Conservation (phyloP, 163 green algal species). For the Trebouxia gelatinosa region DNA sequence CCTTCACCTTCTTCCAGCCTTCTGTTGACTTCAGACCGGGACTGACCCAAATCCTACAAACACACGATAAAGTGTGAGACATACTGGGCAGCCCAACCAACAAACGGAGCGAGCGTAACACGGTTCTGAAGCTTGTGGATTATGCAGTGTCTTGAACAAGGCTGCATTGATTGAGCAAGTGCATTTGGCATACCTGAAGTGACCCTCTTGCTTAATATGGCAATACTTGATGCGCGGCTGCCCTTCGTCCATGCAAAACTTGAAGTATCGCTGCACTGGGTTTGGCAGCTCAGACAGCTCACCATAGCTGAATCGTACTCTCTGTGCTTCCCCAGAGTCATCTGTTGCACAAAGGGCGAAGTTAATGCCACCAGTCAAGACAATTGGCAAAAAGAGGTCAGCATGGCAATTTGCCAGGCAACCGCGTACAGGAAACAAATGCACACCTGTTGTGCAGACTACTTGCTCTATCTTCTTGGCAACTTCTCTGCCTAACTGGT, state of each 20-base stretch:
- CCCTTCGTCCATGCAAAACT: constrained; percentile 32
- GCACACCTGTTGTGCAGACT: constrained; percentile 12
- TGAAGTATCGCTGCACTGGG: constrained; percentile 37
- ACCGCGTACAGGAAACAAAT: too few species aligned
- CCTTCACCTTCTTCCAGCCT: constrained; percentile 34
- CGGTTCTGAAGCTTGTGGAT: too few species aligned
- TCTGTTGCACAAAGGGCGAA: not conserved
- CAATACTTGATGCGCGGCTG: constrained; percentile 28
- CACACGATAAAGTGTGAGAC: too few species aligned
- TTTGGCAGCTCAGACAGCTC: constrained; percentile 28
- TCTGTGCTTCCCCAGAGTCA: constrained; percentile 9
- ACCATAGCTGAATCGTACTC: not conserved
- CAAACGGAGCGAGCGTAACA: too few species aligned
- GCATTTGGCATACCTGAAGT: constrained; percentile 25
- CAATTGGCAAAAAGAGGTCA: not conserved
- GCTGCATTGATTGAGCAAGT: not conserved
- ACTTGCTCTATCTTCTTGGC: constrained; percentile 19
- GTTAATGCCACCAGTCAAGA: not conserved
- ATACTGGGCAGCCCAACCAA: too few species aligned
- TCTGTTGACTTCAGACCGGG: constrained; percentile 24
- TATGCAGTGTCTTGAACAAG: too few species aligned
- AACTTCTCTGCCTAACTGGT: constrained; percentile 16
- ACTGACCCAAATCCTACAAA: constrained; percentile 29
- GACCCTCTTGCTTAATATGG: constrained; percentile 27
- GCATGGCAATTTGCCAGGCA: not conserved